These are phyloP conservation scores for Pythium plurisporium DNA, from an alignment of 352 stramenopile species.

Conservation along the genomic window DNA sequence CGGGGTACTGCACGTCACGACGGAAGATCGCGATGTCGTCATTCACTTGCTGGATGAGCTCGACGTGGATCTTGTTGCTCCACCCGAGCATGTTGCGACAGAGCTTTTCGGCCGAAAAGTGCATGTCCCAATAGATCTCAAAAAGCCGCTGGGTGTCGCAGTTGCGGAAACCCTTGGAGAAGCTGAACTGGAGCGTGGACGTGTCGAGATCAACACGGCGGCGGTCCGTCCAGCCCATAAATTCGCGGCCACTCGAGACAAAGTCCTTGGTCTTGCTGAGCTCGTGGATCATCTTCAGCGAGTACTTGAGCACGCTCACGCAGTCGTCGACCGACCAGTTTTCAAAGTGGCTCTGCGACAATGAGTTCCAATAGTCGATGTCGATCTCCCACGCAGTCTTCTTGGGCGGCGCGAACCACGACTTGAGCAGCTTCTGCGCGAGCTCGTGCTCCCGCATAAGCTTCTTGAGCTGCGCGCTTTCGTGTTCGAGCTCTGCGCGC, in stretches of 20 bases:
- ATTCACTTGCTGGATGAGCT: constrained; percentile 23
- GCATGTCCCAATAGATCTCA: constrained; percentile 28
- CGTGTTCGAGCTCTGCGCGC: constrained; percentile 6
- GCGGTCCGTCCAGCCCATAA: constrained; percentile 26
- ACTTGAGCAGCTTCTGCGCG: constrained; percentile 21
- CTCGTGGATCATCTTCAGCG: constrained; percentile 25
- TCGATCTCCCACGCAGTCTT: constrained; percentile 23
- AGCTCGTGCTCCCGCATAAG: constrained; percentile 24
- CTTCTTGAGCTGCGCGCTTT: constrained; percentile 16
- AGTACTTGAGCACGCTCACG: constrained; percentile 20
- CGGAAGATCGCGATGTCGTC: constrained; percentile 27
- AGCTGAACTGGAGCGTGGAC: constrained; percentile 27
- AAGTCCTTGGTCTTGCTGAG: constrained; percentile 20
- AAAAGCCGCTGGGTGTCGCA: constrained; percentile 24
- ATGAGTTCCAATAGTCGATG: constrained; percentile 24
- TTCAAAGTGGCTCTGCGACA: constrained; percentile 14
- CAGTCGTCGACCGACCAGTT: constrained; percentile 22
- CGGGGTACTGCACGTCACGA: constrained; percentile 23
- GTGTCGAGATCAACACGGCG: constrained; percentile 18
- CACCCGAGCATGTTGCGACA: constrained; percentile 25
- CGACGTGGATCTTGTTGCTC: constrained; percentile 27
- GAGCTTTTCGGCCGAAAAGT: constrained; percentile 25
- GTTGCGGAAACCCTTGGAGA: constrained; percentile 23
- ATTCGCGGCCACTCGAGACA: constrained; percentile 23
- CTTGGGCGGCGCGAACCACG: constrained; percentile 19